phyloP scores from a whole-genome alignment of 1,139 yeast species.

The Hemisphaericaspora lyxosophila region DNA sequence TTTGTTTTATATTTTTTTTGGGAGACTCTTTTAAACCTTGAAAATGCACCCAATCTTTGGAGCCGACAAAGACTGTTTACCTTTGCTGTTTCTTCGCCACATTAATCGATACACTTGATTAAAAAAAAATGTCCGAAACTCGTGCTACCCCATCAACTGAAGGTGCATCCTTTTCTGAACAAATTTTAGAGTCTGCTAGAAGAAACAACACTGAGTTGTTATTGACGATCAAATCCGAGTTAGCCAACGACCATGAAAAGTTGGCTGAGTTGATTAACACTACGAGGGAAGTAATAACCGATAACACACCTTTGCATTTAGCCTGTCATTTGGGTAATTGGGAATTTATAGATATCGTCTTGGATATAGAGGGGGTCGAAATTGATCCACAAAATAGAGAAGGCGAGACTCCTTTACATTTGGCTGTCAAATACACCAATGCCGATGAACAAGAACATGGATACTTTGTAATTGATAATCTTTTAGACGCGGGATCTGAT shows the following conservation, averaged over 20 bases:
- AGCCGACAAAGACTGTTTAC: too few species aligned
- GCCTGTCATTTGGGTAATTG: conserved; percentile 81
- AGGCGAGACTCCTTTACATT: conserved; percentile 88
- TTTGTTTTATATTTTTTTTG: too few species aligned
- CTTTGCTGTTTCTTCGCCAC: too few species aligned
- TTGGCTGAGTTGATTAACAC: conserved; percentile 66
- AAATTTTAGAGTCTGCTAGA: conserved; percentile 81
- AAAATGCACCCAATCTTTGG: too few species aligned
- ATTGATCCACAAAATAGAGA: conserved; percentile 77
- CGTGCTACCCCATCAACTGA: conserved; percentile 13
- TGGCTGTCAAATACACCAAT: conserved; percentile 70
- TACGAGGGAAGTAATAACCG: conserved; percentile 69
- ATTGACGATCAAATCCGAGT: conserved; percentile 51
- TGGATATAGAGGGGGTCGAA: conserved; percentile 90
- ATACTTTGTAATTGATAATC: conserved; percentile 69
- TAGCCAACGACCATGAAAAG: conserved; percentile 43
- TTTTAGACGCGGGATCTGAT: conserved; percentile 91
- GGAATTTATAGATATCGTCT: conserved; percentile 78
- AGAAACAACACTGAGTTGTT: conserved; percentile 82
- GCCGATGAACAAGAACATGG: conserved; percentile 85
- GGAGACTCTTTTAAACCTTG: too few species aligned
- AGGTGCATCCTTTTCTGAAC: conserved; percentile 82
- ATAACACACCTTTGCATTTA: conserved; percentile 81
- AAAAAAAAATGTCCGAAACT: background rate
- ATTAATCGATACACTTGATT: background rate